Evolutionary conservation across 2,329 filamentous ascomycete species (phyloP), one percentile per base, ranked within the genome.

Genomic region (Ceratocystis huliohia): DNA sequence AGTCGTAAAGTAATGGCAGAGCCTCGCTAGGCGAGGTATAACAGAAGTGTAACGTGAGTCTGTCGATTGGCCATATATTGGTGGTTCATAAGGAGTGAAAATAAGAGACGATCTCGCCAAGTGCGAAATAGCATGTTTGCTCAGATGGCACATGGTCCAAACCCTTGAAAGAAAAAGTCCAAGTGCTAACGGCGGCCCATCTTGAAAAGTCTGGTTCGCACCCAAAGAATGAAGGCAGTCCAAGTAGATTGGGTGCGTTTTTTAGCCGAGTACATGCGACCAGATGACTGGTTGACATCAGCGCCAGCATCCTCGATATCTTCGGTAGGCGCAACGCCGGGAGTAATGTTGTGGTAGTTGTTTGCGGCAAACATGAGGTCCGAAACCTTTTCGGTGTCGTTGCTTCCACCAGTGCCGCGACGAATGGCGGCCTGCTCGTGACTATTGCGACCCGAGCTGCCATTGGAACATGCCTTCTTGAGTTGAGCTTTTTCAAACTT

Each of bases 181-280:
- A 59, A 59, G 15, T 59, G 56, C 56, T 59, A 77, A 70, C 75
- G 75, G 70, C 74, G 73, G 63, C 76, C 75, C 67, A 78, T 70
- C 73, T 76, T 77, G 67, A 78, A 72, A 67, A 78, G 71, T 65
- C 76, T 73, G n/a, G 84, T 87, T 68, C 84, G 78, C 30, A 87
- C 73, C 84, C 84, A 87, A 66, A 87, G 77, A 63, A 87, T 77
- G 70, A 87, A 86, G 25, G 79, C 80, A 6, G 81, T 84, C 84
- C 84, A 87, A 48, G 83, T 79, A 69, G 81, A 78, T 68, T 82
- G 82, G 1, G 84, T 87, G 75, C 81, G 84, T 70, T 78, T 79
- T 76, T 86, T 87, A 67, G 82, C 78, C 6, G 77, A 77, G 70
- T 75, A 78, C 67, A 74, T 75, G 66, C 81, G 76, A 46, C 75